These are phyloP conservation scores for Phytophthora pinifolia DNA, from an alignment of 352 stramenopile genomes.

Conservation along the genomic window DNA sequence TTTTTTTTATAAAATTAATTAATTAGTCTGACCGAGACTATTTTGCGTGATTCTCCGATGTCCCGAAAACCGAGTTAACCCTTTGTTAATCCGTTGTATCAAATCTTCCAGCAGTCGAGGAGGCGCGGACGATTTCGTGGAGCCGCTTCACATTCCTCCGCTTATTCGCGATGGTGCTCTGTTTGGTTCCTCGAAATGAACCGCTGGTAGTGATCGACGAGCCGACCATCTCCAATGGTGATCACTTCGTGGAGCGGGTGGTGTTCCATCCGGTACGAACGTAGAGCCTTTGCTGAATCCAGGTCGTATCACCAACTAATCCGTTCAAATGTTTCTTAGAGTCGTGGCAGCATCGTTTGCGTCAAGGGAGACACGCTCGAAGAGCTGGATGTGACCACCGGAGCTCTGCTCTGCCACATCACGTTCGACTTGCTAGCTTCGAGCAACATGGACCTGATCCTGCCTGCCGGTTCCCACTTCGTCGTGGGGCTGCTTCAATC, in stretches of 20 bases:
- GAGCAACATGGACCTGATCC: constrained; percentile 49
- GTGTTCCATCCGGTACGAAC: constrained; percentile 34
- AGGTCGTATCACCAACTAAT: constrained; percentile 1
- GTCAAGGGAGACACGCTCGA: constrained; percentile 59
- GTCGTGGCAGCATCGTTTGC: constrained; percentile 45
- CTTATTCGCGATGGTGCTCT: constrained; percentile 25
- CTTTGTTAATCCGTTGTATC: too few relatives aligned
- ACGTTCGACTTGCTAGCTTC: constrained; percentile 60
- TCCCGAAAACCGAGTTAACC: too few relatives aligned
- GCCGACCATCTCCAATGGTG: constrained; percentile 8
- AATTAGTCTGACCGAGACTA: too few relatives aligned
- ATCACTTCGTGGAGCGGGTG: constrained; percentile 26
- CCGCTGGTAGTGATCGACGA: constrained; percentile 31
- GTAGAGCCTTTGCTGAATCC: neutral
- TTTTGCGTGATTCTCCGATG: too few relatives aligned
- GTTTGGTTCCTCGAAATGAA: constrained; percentile 26
- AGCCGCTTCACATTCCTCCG: constrained; percentile 10
- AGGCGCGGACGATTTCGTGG: constrained; percentile 20
- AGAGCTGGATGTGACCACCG: constrained; percentile 60
- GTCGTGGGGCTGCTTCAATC: constrained; percentile 62
- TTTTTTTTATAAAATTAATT: too few relatives aligned
- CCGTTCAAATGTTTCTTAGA: constrained; percentile 15
- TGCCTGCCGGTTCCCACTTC: constrained; percentile 42
- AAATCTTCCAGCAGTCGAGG: constrained; percentile 18
- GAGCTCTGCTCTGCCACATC: constrained; percentile 55